A percentile compares a stretch with the other conserved stretches of the same genome.
phyloP scores from a whole-genome alignment of 1,284 basidiomycete species.

The Xerocomus amazonicus region DNA sequence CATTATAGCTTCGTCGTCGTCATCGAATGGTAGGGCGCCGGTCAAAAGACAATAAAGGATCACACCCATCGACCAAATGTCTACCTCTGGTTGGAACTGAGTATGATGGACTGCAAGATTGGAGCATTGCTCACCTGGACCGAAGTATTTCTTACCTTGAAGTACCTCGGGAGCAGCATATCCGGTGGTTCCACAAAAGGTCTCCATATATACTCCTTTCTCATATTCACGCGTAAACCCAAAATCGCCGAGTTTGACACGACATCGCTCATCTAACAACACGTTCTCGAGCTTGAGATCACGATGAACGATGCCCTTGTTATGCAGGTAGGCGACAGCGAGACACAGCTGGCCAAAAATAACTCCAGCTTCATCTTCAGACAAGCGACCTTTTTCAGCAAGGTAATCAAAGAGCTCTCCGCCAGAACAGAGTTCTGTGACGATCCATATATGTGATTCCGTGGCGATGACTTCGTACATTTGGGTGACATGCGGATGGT shows the following conservation, averaged over 20 bases:
- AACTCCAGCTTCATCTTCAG: conserved; percentile 78
- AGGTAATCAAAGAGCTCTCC: conserved; percentile 98
- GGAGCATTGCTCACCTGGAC: conserved; percentile 61
- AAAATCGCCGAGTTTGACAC: conserved; percentile 92
- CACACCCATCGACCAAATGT: conserved; percentile 95
- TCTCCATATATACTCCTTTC: conserved; percentile 81
- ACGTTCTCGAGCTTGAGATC: conserved; percentile 98
- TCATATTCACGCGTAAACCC: conserved; percentile 97
- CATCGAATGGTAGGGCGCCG: conserved; percentile 94
- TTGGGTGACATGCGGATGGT: conserved; percentile 93
- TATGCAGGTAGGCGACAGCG: conserved; percentile 90
- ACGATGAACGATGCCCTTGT: conserved; percentile 89
- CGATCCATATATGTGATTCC: conserved; percentile 93
- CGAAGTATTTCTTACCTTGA: conserved; percentile 83
- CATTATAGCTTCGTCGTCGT: conserved; percentile 93
- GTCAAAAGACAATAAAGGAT: conserved; percentile 94
- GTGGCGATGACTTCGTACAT: conserved; percentile 98
- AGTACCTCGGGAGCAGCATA: conserved; percentile 97
- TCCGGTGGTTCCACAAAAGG: conserved; percentile 95
- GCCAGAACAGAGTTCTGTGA: conserved; percentile 94
- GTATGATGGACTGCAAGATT: background rate
- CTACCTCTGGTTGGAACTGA: conserved; percentile 66
- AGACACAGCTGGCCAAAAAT: conserved; percentile 95
- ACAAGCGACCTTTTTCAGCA: conserved; percentile 86
- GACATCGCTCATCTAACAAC: conserved; percentile 81